A percentile compares a stretch with the other conserved stretches of the same genome.
Conservation (phyloP, 2,329 filamentous ascomycete genomes). For the Decorospora gaudefroyi region DNA sequence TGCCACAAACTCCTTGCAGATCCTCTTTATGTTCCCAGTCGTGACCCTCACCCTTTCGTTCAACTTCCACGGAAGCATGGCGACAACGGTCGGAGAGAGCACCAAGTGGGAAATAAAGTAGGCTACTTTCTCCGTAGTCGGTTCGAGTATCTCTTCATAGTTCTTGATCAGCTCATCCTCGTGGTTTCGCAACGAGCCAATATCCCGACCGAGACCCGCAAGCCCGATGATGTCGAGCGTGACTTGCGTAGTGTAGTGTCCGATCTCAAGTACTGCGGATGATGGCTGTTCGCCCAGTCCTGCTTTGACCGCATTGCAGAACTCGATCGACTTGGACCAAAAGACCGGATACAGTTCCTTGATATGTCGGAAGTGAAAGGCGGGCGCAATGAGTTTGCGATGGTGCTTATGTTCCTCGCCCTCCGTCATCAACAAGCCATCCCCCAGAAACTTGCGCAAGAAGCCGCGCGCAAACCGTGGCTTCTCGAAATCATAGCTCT, state of each 20-base stretch:
- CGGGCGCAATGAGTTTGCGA: conserved; percentile 76
- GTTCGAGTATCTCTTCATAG: conserved; percentile 54
- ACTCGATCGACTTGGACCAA: conserved; percentile 75
- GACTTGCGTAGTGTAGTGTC: conserved; percentile 51
- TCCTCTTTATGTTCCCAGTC: conserved; percentile 45
- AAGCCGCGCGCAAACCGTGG: conserved; percentile 52
- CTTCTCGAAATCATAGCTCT: conserved; percentile 61
- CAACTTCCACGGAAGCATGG: conserved; percentile 54
- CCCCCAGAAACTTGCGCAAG: conserved; percentile 55
- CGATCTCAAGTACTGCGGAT: conserved; percentile 50
- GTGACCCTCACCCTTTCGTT: conserved; percentile 49
- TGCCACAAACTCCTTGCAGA: conserved; percentile 54
- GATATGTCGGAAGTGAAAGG: conserved; percentile 83
- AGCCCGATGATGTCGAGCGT: conserved; percentile 55
- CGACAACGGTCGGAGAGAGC: conserved; percentile 47
- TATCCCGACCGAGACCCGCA: conserved; percentile 53
- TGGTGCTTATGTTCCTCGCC: conserved; percentile 57
- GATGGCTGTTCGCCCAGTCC: conserved; percentile 52
- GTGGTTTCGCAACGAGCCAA: conserved; percentile 48
- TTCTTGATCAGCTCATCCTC: conserved; percentile 51
- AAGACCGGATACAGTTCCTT: conserved; percentile 84
- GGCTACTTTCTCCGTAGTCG: conserved; percentile 53
- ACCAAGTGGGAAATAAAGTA: conserved; percentile 51
- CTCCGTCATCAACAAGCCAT: conserved; percentile 57
- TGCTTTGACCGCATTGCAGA: conserved; percentile 64